Percentiles rank a stretch among this genome's conserved stretches.
Evolutionary conservation across 78 protist genomes (phyloP).

Genomic region (Dictyostelium discoideum): dicty_2.7 NC_007090.3:998501-999000

Average conservation of each 20-base stretch:
- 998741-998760: conserved; percentile 23
- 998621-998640: neutral
- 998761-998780: neutral
- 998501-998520: neutral
- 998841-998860: neutral
- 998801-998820: neutral
- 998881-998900: neutral
- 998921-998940: conserved; percentile 3
- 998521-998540: conserved; percentile 59
- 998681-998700: conserved; percentile 23
- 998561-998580: neutral
- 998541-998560: conserved; percentile 6
- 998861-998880: neutral
- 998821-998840: neutral
- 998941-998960: too few species aligned
- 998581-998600: conserved; percentile 15
- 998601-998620: neutral
- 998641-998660: neutral
- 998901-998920: neutral
- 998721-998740: neutral
- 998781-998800: neutral
- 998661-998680: conserved; percentile 19
- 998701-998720: neutral
- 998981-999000: neutral
- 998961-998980: neutral